A percentile compares a stretch with the other conserved stretches of the same genome.
Conservation (phyloP, 73 alveolate genomes). For the Blepharisma stoltei region DNA sequence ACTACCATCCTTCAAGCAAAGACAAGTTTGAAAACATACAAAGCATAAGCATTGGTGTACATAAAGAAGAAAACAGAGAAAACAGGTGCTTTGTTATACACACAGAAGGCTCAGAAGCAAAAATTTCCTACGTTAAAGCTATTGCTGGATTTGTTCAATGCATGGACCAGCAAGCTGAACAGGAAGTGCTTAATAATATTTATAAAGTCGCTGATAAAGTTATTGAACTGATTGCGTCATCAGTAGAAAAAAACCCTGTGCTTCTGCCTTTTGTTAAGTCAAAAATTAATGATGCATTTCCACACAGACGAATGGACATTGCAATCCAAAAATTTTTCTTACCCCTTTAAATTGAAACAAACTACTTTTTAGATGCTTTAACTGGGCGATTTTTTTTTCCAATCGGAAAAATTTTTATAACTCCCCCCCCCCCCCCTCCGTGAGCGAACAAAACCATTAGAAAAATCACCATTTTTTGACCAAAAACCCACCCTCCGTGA, state of each 20-base stretch:
- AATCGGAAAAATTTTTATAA: too few relatives aligned
- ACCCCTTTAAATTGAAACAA: too few relatives aligned
- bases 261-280: background rate
- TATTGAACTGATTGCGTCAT: background rate
- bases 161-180: background rate
- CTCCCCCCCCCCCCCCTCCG: too few relatives aligned
- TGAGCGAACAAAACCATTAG: too few relatives aligned
- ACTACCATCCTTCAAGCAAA: background rate
- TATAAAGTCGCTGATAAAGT: background rate
- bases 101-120: background rate
- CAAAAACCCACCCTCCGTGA: too few relatives aligned
- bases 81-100: conserved; percentile 15
- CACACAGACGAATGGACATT: background rate
- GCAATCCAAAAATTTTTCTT: background rate
- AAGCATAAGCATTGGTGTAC: conserved; percentile 1
- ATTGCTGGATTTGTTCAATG: conserved; percentile 10
- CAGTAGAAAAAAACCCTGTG: background rate
- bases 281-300: background rate
- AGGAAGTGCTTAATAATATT: background rate
- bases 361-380: too few relatives aligned
- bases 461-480: too few relatives aligned
- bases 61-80: conserved; percentile 9
- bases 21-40: background rate
- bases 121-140: conserved; percentile 12
- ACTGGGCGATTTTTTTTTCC: too few relatives aligned